Evolutionary conservation across 257 asterid species (phyloP), one percentile per base, ranked within the genome.

Genomic region (Gardenia jasminoides): DNA sequence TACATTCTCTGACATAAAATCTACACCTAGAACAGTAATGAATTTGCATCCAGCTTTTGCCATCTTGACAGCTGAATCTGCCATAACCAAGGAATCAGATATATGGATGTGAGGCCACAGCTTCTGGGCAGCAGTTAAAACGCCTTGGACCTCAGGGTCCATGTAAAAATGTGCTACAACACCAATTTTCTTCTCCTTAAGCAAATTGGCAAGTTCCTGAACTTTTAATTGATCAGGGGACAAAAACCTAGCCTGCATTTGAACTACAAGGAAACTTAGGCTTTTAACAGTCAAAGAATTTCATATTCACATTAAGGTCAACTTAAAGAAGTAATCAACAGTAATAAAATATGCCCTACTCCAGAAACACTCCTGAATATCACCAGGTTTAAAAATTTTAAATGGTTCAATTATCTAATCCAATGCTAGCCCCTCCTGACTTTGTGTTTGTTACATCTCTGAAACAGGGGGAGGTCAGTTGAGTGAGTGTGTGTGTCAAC

Each of bases 131-230:
- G 98, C 97, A 56, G 98, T 96, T 84, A 96, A 83, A 81, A 96
- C 91, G 13, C 99, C 99, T 88, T 96, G 99, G 78, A 96, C 98
- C 87, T 96, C 99, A 50, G 99, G 99, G 86, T 96, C 99, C 99
- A 96, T 96, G 91, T 96, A 96, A 86, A 95, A 96, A 80, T 96
- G 99, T 12, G 99, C 97, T 80, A 88, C 99, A 65, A 96, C 87
- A 41, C 99, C 99, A 80, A 93, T 96, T 86, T 90, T 96, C 91
- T 92, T 93, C 91, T 91, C 97, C 90, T 81, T 80, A n/a, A 96
- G 93, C 83, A 91, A 80, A 84, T 80, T 90, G 81, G 88, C 98
- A 41, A 93, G 91, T 87, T 93, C 96, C 82, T 87, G 82, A 79
- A 90, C 82, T 83, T 91, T 91, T 59, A 76, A 85, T 67, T 87